Conservation (phyloP, 1,284 basidiomycete species). For the Trichosporon inkin region DNA sequence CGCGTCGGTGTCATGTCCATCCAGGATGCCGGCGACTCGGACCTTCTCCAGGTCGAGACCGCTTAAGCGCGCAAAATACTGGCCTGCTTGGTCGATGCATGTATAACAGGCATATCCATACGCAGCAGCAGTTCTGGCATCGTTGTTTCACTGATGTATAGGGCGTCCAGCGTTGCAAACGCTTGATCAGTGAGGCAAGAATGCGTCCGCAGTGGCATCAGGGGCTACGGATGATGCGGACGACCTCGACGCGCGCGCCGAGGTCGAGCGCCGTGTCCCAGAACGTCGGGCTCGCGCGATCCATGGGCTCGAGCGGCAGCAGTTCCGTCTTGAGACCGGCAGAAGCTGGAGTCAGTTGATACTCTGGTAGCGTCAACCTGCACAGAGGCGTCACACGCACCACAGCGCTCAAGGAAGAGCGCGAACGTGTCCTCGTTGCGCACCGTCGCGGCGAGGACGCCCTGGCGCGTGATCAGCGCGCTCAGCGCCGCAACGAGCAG, state of each 20-base stretch:
- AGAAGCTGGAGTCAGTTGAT: slow-evolving; percentile 6
- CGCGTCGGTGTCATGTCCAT: slow-evolving; percentile 99
- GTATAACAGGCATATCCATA: slow-evolving; percentile 3
- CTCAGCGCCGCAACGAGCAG: slow-evolving; percentile 41
- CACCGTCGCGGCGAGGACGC: slow-evolving; percentile 48
- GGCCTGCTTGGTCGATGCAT: slow-evolving; percentile 5
- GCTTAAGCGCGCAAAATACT: slow-evolving; percentile 27
- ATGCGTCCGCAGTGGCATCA: neutral
- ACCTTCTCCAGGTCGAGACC: slow-evolving; percentile 58
- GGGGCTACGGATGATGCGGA: slow-evolving; percentile 24
- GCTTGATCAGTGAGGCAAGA: neutral
- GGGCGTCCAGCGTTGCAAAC: neutral
- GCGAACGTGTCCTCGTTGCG: slow-evolving; percentile 47
- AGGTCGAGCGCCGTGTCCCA: slow-evolving; percentile 45
- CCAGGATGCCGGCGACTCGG: slow-evolving; percentile 94
- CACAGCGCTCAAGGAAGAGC: slow-evolving; percentile 37
- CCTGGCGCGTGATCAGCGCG: slow-evolving; percentile 23
- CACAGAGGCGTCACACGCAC: slow-evolving; percentile 21
- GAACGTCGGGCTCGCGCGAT: slow-evolving; percentile 31
- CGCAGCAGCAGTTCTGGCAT: too few relatives aligned
- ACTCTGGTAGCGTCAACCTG: neutral
- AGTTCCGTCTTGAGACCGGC: neutral
- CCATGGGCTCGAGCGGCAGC: slow-evolving; percentile 30
- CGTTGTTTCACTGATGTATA: neutral
- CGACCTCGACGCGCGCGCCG: slow-evolving; percentile 34